Evolutionary conservation across 495 filamentous ascomycete species (phyloP).

Genomic region (Trichocladium uniseriatum): DNA sequence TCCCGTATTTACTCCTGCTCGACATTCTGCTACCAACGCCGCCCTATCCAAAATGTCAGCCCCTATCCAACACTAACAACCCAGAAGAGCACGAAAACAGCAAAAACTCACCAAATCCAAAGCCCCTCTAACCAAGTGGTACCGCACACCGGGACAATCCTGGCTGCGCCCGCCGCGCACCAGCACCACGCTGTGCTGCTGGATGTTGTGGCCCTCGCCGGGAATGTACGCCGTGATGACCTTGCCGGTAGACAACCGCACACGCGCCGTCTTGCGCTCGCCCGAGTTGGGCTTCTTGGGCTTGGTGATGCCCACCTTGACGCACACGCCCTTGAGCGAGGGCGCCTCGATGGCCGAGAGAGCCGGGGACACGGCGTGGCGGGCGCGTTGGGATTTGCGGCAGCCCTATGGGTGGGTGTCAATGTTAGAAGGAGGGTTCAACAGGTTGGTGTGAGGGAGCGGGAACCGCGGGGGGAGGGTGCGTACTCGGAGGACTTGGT

Average conservation of each 20-base stretch:
- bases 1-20: conserved; percentile 91
- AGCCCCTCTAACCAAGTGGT: conserved; percentile 82
- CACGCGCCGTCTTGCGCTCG: conserved; percentile 82
- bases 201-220: conserved; percentile 96
- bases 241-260: conserved; percentile 78
- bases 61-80: neutral
- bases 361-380: conserved; percentile 78
- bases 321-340: conserved; percentile 86
- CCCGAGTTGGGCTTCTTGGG: conserved; percentile 99
- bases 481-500: conserved; percentile 47
- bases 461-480: conserved; percentile 8
- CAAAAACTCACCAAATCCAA: conserved; percentile 75
- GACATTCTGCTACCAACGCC: conserved; percentile 78
- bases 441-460: neutral
- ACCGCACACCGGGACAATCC: conserved; percentile 98
- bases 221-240: conserved; percentile 87
- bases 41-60: conserved; percentile 50
- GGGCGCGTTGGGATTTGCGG: conserved; percentile 62
- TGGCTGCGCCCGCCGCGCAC: conserved; percentile 83
- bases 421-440: neutral
- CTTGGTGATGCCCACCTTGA: conserved; percentile 83
- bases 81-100: neutral
- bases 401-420: conserved; percentile 48
- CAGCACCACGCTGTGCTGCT: conserved; percentile 95
- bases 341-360: conserved; percentile 58